Base-by-base conservation (phyloP, 225 moss, liverwort and hornwort species). In the Physcomitrium patens region DNA sequence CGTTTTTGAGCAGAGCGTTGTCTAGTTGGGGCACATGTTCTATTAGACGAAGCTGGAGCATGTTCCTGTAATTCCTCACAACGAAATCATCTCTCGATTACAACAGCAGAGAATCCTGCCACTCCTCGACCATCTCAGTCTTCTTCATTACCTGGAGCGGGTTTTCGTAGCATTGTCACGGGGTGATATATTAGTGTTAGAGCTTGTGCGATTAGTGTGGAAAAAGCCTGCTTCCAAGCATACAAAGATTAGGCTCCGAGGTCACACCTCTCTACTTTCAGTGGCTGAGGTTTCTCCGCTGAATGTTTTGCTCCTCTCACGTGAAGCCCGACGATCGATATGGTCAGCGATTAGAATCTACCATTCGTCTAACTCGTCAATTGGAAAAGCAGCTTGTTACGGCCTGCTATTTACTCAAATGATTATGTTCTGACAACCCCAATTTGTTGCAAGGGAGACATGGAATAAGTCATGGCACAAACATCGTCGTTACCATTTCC, bases 391-490 rank as follows among this genome's bases (percentile, higher is more conserved):
- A 24, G 23, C 42, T n/a, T 19, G 16, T 19, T 63, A 58, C 55
- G 54, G 52, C 42, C 43, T 43, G 56, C n/a, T 16, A 60, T 69
- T 44, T 46, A 54, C 53, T 82, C 69, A 28, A 70, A 70, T 78
- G 82, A 70, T 75, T 78, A 57, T 24, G 74, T 51, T 60, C 67
- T 74, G 51, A 78, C 65, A 17, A 54, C 42, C 70, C 67, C 62
- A n/a, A 44, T 56, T 67, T 61, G 71, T 57, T 67, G 75, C 31
- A 67, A 48, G 23, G 61, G 48, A 75, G 71, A 27, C 62, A 75
- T 70, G 46, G 76, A 76, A 57, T 9, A 14, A 57, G 79, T 72
- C 76, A 68, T 63, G 79, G 63, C 79, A 62, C 71, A 75, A 46
- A 67, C 55, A 31, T 68, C 75, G 28, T 3, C 31, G 31, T 37